Evolutionary conservation across 371 early-diverging fungal genomes (phyloP).

Genomic region (Syncephalastrum sp.): DNA sequence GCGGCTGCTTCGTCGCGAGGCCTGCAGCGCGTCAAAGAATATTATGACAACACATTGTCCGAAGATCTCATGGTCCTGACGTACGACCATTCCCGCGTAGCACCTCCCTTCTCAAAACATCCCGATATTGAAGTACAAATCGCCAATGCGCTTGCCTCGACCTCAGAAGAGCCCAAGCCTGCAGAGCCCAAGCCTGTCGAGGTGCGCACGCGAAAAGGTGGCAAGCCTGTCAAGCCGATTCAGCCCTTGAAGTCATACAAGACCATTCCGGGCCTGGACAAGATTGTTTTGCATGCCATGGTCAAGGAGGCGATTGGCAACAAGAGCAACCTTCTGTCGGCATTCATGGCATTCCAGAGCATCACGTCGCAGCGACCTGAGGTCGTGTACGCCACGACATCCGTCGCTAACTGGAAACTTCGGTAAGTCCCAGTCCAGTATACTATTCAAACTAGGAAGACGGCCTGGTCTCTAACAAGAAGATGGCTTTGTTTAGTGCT

Average conservation of each 20-base stretch:
- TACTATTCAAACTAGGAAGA: no score
- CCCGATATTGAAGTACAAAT: constrained; percentile 43
- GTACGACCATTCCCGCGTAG: constrained; percentile 72
- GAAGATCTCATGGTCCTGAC: constrained; percentile 84
- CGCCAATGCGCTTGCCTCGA: constrained; percentile 21
- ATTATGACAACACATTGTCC: constrained; percentile 77
- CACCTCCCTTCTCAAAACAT: constrained; percentile 35
- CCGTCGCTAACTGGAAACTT: constrained; percentile 83
- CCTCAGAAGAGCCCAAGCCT: constrained; percentile 6
- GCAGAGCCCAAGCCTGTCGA: constrained; percentile 13
- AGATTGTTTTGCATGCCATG: constrained; percentile 76
- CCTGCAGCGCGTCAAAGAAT: constrained; percentile 74
- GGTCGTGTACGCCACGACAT: constrained; percentile 77
- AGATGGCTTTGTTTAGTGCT: constrained; percentile 29
- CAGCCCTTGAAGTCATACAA: constrained; percentile 46
- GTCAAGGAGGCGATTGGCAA: constrained; percentile 82
- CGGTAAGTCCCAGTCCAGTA: constrained; percentile 49
- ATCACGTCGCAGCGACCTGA: constrained; percentile 85
- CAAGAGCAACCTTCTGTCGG: constrained; percentile 87
- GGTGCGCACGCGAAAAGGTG: constrained; percentile 53
- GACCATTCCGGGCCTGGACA: constrained; percentile 64
- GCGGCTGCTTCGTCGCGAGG: constrained; percentile 42
- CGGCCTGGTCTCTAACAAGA: neutral
- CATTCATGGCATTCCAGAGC: constrained; percentile 88
- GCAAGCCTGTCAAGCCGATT: constrained; percentile 58